Conservation (phyloP, 352 stramenopile genomes). For the Phytophthora vignae region DNA sequence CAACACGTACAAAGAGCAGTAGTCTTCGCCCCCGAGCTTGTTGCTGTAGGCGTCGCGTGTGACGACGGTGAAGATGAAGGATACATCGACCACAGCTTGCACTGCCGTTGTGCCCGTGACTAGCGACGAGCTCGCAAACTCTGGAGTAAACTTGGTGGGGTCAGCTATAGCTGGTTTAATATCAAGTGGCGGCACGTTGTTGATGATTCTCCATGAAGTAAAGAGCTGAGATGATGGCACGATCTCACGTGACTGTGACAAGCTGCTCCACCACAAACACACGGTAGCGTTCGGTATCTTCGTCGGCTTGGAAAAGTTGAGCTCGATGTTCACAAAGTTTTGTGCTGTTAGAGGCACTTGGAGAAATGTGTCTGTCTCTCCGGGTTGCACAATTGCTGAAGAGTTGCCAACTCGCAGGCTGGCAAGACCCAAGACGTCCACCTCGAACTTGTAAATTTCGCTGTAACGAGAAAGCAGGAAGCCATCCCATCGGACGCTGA, state of each 20-base stretch:
- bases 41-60: slow-evolving; percentile 56
- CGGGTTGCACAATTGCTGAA: slow-evolving; percentile 16
- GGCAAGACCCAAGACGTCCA: slow-evolving; percentile 44
- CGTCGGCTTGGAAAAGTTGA: slow-evolving; percentile 62
- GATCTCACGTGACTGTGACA: slow-evolving; percentile 52
- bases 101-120: slow-evolving; percentile 3
- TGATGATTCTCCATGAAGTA: slow-evolving; percentile 62
- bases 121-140: slow-evolving; percentile 25
- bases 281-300: slow-evolving; percentile 43
- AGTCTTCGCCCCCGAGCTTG: slow-evolving; percentile 38
- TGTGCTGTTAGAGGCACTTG: slow-evolving; percentile 41
- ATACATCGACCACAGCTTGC: slow-evolving; percentile 21
- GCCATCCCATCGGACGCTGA: slow-evolving; percentile 67
- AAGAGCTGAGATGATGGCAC: slow-evolving; percentile 55
- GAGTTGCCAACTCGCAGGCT: slow-evolving; percentile 36
- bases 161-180: slow-evolving; percentile 42
- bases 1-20: slow-evolving; percentile 46
- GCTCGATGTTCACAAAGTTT: slow-evolving; percentile 49
- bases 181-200: slow-evolving; percentile 60
- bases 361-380: slow-evolving; percentile 12
- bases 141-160: slow-evolving; percentile 49
- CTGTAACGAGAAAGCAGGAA: slow-evolving; percentile 57
- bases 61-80: slow-evolving; percentile 46
- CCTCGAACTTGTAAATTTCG: slow-evolving; percentile 67
- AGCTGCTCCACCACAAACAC: slow-evolving; percentile 61